A percentile compares a stretch with the other conserved stretches of the same genome.
Conservation (phyloP, 768 basidiomycete genomes). For the Boletus patriciae region DNA sequence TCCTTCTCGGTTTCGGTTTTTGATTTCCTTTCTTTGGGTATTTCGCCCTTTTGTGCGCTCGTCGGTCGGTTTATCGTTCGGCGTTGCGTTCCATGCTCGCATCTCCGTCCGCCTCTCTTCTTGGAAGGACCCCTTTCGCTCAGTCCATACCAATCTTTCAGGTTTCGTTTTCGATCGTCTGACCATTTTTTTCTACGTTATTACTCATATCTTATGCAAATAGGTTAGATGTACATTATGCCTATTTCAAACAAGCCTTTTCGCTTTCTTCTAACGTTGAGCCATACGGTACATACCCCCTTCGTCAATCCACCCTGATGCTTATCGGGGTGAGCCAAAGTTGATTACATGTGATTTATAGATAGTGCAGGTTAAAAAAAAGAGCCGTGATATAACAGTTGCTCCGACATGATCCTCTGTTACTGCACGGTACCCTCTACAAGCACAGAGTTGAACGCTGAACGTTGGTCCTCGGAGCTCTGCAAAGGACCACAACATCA, state of each 20-base stretch:
- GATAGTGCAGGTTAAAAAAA: background rate
- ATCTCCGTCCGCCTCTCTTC: background rate
- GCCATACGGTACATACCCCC: constrained; percentile 9
- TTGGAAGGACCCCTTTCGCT: background rate
- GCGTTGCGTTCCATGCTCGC: background rate
- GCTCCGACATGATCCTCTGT: background rate
- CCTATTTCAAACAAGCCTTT: constrained; percentile 3
- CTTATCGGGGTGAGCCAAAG: background rate
- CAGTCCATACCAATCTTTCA: constrained; percentile 2
- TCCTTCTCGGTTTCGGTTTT: background rate
- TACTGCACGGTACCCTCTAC: no score
- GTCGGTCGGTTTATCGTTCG: background rate
- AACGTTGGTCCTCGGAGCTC: background rate
- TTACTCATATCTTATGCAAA: constrained; percentile 13
- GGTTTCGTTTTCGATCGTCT: background rate
- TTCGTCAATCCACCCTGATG: background rate
- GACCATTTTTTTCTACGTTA: constrained; percentile 5
- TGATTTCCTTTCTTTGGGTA: background rate
- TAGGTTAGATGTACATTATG: constrained; percentile 25
- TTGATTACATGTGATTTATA: background rate
- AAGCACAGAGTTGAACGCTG: no score
- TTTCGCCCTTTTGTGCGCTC: background rate
- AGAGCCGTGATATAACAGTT: no score
- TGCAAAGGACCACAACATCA: background rate
- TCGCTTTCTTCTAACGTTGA: background rate